A percentile compares a stretch with the other conserved stretches of the same genome.
phyloP scores from a whole-genome alignment of 176 grass and related monocot species.

The Triticum timopheevii region DNA sequence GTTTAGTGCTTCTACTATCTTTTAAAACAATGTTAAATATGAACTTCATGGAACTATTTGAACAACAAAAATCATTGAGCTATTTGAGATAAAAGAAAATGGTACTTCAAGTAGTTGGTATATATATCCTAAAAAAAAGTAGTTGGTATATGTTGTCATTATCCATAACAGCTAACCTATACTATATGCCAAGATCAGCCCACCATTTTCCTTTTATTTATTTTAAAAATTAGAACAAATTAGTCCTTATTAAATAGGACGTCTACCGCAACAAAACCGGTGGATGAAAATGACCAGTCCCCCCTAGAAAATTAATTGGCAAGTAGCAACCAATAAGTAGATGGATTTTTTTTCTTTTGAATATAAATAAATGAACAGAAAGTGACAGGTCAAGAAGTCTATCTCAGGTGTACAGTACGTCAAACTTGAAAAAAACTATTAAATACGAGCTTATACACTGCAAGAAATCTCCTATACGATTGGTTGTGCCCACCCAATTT shows the following conservation, averaged over 20 bases:
- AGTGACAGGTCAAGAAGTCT: constrained; percentile 18
- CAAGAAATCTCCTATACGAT: background rate
- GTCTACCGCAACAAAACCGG: background rate
- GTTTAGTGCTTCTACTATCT: background rate
- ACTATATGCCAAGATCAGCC: background rate
- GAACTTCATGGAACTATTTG: background rate
- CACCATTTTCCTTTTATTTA: background rate
- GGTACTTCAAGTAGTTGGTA: background rate
- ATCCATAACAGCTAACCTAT: background rate
- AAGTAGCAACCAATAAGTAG: background rate
- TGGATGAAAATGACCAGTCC: background rate
- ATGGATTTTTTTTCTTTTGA: background rate
- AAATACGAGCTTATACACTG: background rate
- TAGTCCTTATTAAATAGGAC: background rate
- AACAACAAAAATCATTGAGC: background rate
- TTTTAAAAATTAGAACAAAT: background rate
- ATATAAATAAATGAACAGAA: constrained; percentile 12
- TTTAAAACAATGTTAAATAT: background rate
- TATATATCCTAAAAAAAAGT: no score
- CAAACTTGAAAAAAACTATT: constrained; percentile 28
- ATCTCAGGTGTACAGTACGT: constrained; percentile 12
- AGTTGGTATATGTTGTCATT: background rate
- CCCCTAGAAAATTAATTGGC: background rate
- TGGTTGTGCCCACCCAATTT: background rate
- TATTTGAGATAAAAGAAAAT: background rate